phyloP scores from a whole-genome alignment of 2,329 filamentous ascomycete genomes.

The Fusarium sp. region DNA sequence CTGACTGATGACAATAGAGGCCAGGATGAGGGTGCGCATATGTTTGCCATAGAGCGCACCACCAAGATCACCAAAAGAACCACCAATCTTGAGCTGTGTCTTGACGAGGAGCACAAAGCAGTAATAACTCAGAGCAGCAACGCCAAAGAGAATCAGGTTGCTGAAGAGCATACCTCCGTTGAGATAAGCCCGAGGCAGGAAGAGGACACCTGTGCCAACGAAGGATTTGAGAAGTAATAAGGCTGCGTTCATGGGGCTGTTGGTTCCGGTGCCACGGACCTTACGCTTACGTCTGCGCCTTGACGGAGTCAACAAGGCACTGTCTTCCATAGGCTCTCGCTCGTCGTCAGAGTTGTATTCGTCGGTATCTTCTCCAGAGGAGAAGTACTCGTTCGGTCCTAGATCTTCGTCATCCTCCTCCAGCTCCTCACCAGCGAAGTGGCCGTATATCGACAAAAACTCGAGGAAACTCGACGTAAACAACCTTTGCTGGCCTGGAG shows the following conservation, averaged over 20 bases:
- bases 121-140: slow-evolving; percentile 92
- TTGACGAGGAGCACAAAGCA: slow-evolving; percentile 95
- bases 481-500: slow-evolving; percentile 63
- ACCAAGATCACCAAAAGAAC: slow-evolving; percentile 98
- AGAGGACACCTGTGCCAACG: slow-evolving; percentile 94
- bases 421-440: slow-evolving; percentile 96
- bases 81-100: slow-evolving; percentile 85
- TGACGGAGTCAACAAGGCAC: slow-evolving; percentile 83
- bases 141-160: slow-evolving; percentile 86
- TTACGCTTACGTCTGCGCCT: slow-evolving; percentile 82
- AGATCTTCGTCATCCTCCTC: slow-evolving; percentile 96
- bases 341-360: slow-evolving; percentile 74
- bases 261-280: slow-evolving; percentile 79
- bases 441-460: slow-evolving; percentile 93
- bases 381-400: slow-evolving; percentile 90
- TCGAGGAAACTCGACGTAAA: slow-evolving; percentile 96
- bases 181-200: slow-evolving; percentile 91
- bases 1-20: slow-evolving; percentile 94
- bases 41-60: slow-evolving; percentile 90
- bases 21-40: slow-evolving; percentile 89
- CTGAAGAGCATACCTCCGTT: slow-evolving; percentile 99
- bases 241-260: slow-evolving; percentile 82
- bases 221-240: slow-evolving; percentile 95
- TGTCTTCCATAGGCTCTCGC: slow-evolving; percentile 87
- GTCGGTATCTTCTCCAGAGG: slow-evolving; percentile 78